Evolutionary conservation across 371 early-diverging fungal genomes (phyloP).

Genomic region (Apophysomyces sp.): DNA sequence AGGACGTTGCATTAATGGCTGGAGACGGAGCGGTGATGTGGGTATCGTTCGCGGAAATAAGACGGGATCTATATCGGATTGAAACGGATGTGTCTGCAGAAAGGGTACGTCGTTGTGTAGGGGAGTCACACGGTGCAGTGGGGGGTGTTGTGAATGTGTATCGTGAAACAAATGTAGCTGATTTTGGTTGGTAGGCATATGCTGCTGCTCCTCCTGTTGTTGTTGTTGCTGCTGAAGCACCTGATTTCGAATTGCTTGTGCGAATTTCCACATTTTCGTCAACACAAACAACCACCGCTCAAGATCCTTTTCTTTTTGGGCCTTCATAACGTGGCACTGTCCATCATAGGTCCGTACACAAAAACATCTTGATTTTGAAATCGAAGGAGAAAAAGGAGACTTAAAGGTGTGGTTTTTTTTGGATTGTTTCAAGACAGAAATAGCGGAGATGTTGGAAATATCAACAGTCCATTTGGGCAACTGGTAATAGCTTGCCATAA

Average conservation of each 20-base stretch:
- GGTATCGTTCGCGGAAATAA: constrained; percentile 1
- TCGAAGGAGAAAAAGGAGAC: not conserved
- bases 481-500: constrained; percentile 41
- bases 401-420: constrained; percentile 18
- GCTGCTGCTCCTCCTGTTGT: constrained; percentile 15
- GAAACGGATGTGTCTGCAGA: not conserved
- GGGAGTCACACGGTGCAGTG: constrained; percentile 3
- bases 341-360: constrained; percentile 41
- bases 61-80: not conserved
- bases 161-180: constrained; percentile 9
- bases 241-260: constrained; percentile 27
- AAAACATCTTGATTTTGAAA: constrained; percentile 35
- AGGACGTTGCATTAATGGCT: not conserved
- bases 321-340: constrained; percentile 36
- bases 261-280: constrained; percentile 49
- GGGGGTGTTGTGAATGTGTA: constrained; percentile 7
- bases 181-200: constrained; percentile 9
- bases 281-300: constrained; percentile 55
- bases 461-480: constrained; percentile 48
- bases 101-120: not conserved
- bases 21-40: not conserved
- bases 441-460: constrained; percentile 34
- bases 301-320: constrained; percentile 46
- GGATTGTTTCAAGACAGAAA: constrained; percentile 37
- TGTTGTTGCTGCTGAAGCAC: constrained; percentile 12